Conservation (phyloP, 768 basidiomycete genomes). For the Auricularia sp. region DNA sequence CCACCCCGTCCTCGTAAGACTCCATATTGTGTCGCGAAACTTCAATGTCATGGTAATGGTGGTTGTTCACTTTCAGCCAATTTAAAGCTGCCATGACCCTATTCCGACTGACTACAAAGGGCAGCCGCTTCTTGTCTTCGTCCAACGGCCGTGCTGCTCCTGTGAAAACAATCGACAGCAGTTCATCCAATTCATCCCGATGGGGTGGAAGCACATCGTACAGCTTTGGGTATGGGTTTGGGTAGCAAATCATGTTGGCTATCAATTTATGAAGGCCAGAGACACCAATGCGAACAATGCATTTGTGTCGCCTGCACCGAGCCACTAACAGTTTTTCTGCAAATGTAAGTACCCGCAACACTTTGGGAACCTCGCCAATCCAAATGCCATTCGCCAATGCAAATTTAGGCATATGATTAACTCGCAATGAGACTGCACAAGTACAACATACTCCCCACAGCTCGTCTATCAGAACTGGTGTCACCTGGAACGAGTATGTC, state of each 20-base stretch:
- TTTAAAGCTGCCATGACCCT: background rate
- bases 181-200: slow-evolving; percentile 21
- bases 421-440: no score
- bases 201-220: background rate
- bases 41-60: background rate
- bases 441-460: no score
- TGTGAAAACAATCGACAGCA: slow-evolving; percentile 23
- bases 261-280: slow-evolving; percentile 24
- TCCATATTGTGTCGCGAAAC: background rate
- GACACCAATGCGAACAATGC: slow-evolving; percentile 18
- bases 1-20: background rate
- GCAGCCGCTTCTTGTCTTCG: slow-evolving; percentile 14
- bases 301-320: slow-evolving; percentile 18
- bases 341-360: slow-evolving; percentile 18
- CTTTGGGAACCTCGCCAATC: slow-evolving; percentile 25
- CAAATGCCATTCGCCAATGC: slow-evolving; percentile 27
- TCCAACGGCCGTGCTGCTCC: slow-evolving; percentile 18
- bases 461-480: no score
- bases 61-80: background rate
- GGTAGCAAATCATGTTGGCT: slow-evolving; percentile 24
- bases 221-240: background rate
- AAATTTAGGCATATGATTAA: slow-evolving; percentile 10
- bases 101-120: background rate
- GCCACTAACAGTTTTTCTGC: slow-evolving; percentile 23
- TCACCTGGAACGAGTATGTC: no score